Evolutionary conservation across 768 basidiomycete species (phyloP), one percentile per base, ranked within the genome.

Genomic region (Cystofilobasidium bisporidii): DNA sequence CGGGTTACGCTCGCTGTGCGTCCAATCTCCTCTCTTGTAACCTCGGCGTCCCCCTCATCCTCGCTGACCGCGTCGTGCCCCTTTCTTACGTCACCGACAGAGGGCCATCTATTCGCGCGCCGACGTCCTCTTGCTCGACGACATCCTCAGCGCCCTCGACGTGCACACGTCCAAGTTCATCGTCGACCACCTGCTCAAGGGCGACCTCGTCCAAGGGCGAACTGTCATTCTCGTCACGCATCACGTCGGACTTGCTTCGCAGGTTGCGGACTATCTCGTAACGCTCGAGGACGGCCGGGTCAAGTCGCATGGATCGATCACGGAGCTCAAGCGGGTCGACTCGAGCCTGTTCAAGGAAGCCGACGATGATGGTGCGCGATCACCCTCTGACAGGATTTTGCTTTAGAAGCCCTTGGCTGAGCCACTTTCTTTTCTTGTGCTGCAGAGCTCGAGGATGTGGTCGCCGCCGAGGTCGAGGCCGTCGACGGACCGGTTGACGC

Each of bases 131-230:
- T 43, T 68, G 8, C 67, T 68, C 43, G 60, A 62, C 55, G 67
- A 62, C 53, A 45, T 62, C 30, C 61, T 68, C 61, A 55, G 48
- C 15, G 59, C 60, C 50, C 75, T 86, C 50, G 85, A 86, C 72
- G 81, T 82, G 11, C 79, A 82, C 67, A 84, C 83, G 1, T 78
- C 63, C 2, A 79, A 81, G 62, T 82, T 76, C 76, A 81, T 84
- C 66, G 79, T 82, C 40, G 79, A 81, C 20, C 78, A 82, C 53
- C 79, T 82, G 65, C 77, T 83, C 67, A 71, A 75, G 59, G 81
- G 83, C 11, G 80, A 81, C 64, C 74, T 85, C 6, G 72, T 84
- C 43, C 74, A 73, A 20, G 81, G 77, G 24, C 77, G 83, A 26
- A 84, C 83, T 1, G 76, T 84, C 20, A 72, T 85, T 9, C 75